Base-by-base conservation (phyloP, 2,329 filamentous ascomycete species). In the Verticillium tricorpus region DNA sequence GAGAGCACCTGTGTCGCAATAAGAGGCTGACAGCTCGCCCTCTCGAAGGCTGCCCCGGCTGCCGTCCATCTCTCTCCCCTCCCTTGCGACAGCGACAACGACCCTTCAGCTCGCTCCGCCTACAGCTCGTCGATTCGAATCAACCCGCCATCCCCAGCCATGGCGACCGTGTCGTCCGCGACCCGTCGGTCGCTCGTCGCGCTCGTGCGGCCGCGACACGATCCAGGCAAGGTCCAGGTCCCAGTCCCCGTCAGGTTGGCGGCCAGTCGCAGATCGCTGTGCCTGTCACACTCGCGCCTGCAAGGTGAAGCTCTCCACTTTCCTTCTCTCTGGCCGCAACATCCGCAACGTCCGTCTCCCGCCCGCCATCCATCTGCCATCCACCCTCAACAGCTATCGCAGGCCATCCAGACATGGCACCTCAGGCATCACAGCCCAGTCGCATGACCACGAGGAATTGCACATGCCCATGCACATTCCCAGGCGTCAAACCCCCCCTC, bases 131-230 rank as follows among this genome's bases (percentile, higher is more conserved):
- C 34, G 31, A 34, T 7, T 19, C 22, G 39, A 54, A 56, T 61
- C 62, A 64, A 65, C 39, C 39, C 67, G 60, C 60, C 62, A 58
- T 60, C 68, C 60, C 60, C 68, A 68, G 61, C 56, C 67, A 60
- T 65, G 69, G 54, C 68, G 71, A 60, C 71, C 73, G 50, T 67
- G 17, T 58, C 57, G 22, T 28, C 45, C 28, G 57, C 57, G 37
- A 32, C 57, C 39, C 25, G 57, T 22, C 63, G 56, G 37, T 58
- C 57, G 28, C 59, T 66, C 12, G 52, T 58, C 56, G 45, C 59
- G 40, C 28, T 34, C 22, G 40, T 60, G n/a, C 39, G 28, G 40
- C 39, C 34, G 22, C 60, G 56, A 54, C 57, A 34, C 22, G 62
- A 64, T 40, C 17, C 22, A 28, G 57, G 34, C 31, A 14, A 35